These are phyloP conservation scores for Zostera marina DNA, from an alignment of 116 monocot genomes.

Conservation along the genomic window DNA sequence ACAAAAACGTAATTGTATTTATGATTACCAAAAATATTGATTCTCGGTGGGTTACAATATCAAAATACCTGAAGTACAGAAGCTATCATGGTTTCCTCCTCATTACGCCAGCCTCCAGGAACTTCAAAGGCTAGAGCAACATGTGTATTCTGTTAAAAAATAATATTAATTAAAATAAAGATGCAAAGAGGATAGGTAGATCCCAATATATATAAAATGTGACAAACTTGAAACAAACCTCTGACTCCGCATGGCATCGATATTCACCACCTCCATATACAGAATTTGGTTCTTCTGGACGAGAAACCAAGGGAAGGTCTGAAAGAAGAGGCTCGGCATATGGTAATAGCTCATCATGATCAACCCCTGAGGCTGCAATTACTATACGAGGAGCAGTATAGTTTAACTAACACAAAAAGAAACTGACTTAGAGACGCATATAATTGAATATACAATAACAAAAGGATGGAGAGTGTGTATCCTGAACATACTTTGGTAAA, in stretches of 20 bases:
- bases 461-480: neutral
- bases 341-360: conserved; percentile 74
- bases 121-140: conserved; percentile 94
- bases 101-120: conserved; percentile 90
- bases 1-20: neutral
- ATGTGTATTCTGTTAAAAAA: conserved; percentile 50
- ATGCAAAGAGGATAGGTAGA: neutral
- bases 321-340: conserved; percentile 72
- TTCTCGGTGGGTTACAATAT: neutral
- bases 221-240: conserved; percentile 12
- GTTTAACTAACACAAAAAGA: conserved; percentile 40
- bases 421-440: conserved; percentile 2
- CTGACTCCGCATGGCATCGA: conserved; percentile 70
- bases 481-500: conserved; percentile 43
- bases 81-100: conserved; percentile 62
- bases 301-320: conserved; percentile 51
- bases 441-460: conserved; percentile 4
- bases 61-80: conserved; percentile 76
- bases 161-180: neutral
- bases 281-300: conserved; percentile 53
- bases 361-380: conserved; percentile 85
- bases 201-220: neutral
- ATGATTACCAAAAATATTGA: neutral
- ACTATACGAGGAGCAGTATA: conserved; percentile 84
- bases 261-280: conserved; percentile 79